Evolutionary conservation across 2,329 filamentous ascomycete species (phyloP).

Genomic region (Xylaria sp.): DNA sequence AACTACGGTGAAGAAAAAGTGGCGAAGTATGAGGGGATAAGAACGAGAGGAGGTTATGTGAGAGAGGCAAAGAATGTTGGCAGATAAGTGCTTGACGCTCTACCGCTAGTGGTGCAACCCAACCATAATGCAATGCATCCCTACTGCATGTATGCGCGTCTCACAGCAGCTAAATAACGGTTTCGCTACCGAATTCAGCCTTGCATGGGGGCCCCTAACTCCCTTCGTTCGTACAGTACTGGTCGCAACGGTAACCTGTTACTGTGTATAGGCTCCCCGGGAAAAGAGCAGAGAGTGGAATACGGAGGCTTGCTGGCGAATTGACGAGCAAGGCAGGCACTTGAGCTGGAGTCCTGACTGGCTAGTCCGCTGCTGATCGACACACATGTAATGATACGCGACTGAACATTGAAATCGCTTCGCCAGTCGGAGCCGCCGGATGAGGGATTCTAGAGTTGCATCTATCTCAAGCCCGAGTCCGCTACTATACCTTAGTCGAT

Average conservation of each 20-base stretch:
- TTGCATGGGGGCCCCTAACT: neutral
- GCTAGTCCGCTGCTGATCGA: neutral
- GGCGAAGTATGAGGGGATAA: neutral
- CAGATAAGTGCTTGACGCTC: constrained; percentile 18
- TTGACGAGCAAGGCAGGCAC: neutral
- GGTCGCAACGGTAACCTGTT: neutral
- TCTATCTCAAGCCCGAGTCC: neutral
- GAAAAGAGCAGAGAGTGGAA: neutral
- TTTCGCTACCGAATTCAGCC: constrained; percentile 9
- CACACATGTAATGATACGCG: neutral
- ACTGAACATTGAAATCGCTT: neutral
- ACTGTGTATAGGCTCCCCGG: neutral
- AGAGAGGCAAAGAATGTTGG: neutral
- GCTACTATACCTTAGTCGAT: neutral
- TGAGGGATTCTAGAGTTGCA: constrained; percentile 1
- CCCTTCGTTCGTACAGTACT: neutral
- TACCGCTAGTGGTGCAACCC: constrained; percentile 20
- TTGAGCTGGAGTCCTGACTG: neutral
- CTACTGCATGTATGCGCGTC: constrained; percentile 5
- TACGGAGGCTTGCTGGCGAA: neutral
- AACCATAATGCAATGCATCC: constrained; percentile 18
- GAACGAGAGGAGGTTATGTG: neutral
- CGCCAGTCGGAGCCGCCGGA: constrained; percentile 11
- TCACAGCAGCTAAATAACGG: constrained; percentile 16
- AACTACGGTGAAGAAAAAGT: neutral